phyloP scores from a whole-genome alignment of 116 monocot species.

The Zostera marina region DNA sequence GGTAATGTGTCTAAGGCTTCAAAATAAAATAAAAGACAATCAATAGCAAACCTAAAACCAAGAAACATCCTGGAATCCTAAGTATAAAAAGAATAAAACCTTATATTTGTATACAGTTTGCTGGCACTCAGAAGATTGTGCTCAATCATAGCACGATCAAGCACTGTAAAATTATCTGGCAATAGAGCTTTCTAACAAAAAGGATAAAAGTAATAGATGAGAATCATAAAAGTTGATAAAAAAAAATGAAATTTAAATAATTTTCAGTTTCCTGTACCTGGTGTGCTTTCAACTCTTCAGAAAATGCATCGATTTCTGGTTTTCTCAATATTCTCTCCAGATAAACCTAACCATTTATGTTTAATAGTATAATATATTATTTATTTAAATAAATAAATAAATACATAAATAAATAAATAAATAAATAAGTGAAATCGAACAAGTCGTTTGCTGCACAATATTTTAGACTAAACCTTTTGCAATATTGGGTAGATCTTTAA shows the following conservation, averaged over 20 bases:
- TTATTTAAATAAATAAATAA: background rate
- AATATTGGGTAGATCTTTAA: slow-evolving; percentile 95
- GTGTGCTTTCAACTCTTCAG: slow-evolving; percentile 81
- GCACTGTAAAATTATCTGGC: slow-evolving; percentile 92
- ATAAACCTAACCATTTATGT: slow-evolving; percentile 41
- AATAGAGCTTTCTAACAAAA: slow-evolving; percentile 80
- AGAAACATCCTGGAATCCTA: slow-evolving; percentile 5
- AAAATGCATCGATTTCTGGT: slow-evolving; percentile 98
- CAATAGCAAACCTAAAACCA: background rate
- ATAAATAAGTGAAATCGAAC: too few relatives aligned
- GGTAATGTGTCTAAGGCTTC: slow-evolving; percentile 75
- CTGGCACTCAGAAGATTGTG: slow-evolving; percentile 98
- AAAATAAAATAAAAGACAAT: slow-evolving; percentile 33
- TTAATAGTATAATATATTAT: background rate
- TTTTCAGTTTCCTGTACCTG: slow-evolving; percentile 26
- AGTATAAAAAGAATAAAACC: slow-evolving; percentile 41
- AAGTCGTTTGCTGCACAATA: background rate
- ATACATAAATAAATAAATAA: too few relatives aligned
- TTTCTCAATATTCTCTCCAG: slow-evolving; percentile 91
- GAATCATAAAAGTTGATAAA: slow-evolving; percentile 1
- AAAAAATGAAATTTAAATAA: background rate
- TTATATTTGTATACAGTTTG: slow-evolving; percentile 94
- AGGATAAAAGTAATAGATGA: background rate
- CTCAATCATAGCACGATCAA: slow-evolving; percentile 98
- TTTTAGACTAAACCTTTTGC: slow-evolving; percentile 51